phyloP scores from a whole-genome alignment of 495 filamentous ascomycete genomes.

The Xylaria castorea region DNA sequence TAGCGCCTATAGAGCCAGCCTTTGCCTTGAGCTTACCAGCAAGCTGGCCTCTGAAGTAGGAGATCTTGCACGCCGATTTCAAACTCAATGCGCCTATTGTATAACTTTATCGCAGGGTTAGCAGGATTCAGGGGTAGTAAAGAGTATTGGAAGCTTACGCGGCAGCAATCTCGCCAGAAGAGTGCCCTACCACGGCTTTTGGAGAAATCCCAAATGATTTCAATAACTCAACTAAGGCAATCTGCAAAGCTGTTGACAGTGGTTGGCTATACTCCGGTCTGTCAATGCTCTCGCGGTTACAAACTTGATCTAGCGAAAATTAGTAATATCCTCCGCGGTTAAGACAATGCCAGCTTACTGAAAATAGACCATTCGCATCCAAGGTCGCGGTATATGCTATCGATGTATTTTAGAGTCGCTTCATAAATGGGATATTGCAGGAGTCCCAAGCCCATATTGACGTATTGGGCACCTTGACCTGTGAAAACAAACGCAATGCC shows the following conservation, averaged over 20 bases:
- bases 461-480: constrained; percentile 55
- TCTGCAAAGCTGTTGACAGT: constrained; percentile 51
- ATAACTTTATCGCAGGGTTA: constrained; percentile 41
- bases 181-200: constrained; percentile 59
- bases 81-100: constrained; percentile 48
- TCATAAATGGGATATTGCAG: constrained; percentile 38
- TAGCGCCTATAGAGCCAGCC: constrained; percentile 41
- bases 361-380: constrained; percentile 44
- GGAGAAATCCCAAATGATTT: constrained; percentile 52
- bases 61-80: constrained; percentile 52
- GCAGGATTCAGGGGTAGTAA: background rate
- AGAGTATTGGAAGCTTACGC: constrained; percentile 29
- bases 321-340: constrained; percentile 23
- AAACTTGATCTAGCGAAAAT: constrained; percentile 29
- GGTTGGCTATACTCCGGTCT: constrained; percentile 46
- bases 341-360: constrained; percentile 35
- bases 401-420: constrained; percentile 31
- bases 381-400: constrained; percentile 33
- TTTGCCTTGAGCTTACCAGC: constrained; percentile 34
- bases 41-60: constrained; percentile 49
- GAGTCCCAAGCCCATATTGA: constrained; percentile 56
- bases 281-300: constrained; percentile 42
- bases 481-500: constrained; percentile 47
- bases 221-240: constrained; percentile 59
- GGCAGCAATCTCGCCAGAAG: constrained; percentile 62